Base-by-base conservation (phyloP, 108 stramenopile genomes). In the Pseudonitzschia multiseries region DNA sequence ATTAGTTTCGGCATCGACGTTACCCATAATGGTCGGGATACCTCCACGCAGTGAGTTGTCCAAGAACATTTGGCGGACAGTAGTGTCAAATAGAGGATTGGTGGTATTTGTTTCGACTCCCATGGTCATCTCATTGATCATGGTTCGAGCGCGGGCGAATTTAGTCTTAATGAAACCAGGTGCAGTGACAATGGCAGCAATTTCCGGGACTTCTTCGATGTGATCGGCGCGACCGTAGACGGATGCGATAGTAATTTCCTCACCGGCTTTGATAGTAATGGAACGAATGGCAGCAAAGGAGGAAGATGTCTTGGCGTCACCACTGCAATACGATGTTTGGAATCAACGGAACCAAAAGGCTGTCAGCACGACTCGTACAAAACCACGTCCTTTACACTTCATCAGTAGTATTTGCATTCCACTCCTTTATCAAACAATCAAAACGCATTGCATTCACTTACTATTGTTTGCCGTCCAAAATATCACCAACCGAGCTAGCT, bases 41-140 rank as follows among this genome's bases (percentile, higher is more conserved):
- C 97, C 97, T 65, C 97, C 97, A 74, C 97, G 94, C 48, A 98
- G 88, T 69, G 92, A 86, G 80, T 98, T 98, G 70, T 98, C 97
- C 74, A 98, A 82, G 77, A 91, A 96, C 82, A 91, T 93, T 80
- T 97, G 95, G 68, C 92, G 90, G 77, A 93, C 90, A 60, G 91
- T 87, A 51, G 91, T 90, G 77, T 98, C 84, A 70, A 98, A 96
- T 27, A 98, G 81, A 17, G 84, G 87, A 70, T 87, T 91, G 63
- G 83, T 83, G 15, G 97, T 96, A 52, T 84, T 91, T 17, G 95
- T 96, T 65, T 91, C 89, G 28, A 98, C 96, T 79, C 81, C 81
- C 27, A 86, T 64, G 29, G 97, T 96, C 68, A 98, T 77, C 36
- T 83, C 84, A 43, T 96, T 77, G 70, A 92, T 88, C 62, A 98